Percentiles rank a stretch among this genome's conserved stretches.
Conservation (phyloP, 495 filamentous ascomycete genomes). For the Cryomyces minteri region DNA sequence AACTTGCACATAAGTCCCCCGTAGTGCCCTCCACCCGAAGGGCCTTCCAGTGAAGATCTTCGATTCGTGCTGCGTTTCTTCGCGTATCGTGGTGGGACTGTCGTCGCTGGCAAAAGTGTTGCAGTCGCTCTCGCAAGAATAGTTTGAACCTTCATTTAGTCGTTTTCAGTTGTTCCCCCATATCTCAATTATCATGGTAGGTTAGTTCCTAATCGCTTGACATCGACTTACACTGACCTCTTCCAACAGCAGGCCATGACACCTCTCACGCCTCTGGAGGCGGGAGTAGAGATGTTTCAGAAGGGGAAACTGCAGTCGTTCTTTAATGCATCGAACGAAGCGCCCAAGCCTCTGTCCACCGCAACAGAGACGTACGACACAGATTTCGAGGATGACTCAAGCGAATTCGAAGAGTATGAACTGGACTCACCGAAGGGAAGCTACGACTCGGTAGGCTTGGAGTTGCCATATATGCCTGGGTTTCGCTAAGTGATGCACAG, state of each 20-base stretch:
- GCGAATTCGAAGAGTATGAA: conserved; percentile 28
- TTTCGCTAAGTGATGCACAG: conserved; percentile 2
- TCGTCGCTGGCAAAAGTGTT: conserved; percentile 2
- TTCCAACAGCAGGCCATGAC: conserved; percentile 14
- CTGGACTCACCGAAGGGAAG: conserved; percentile 45
- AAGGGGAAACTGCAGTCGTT: conserved; percentile 16
- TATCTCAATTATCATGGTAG: neutral
- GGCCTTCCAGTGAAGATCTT: neutral
- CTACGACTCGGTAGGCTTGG: conserved; percentile 40
- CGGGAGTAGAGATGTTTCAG: conserved; percentile 31
- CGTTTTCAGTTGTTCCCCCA: too few species aligned
- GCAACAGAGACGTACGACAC: conserved; percentile 59
- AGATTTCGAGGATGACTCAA: conserved; percentile 50
- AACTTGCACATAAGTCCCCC: conserved; percentile 17
- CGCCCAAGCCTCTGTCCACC: conserved; percentile 35
- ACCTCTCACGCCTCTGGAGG: conserved; percentile 19
- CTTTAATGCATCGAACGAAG: conserved; percentile 8
- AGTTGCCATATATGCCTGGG: neutral
- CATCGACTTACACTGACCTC: neutral
- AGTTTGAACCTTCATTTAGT: too few species aligned
- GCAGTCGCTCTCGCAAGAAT: too few species aligned
- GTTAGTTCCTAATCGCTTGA: neutral
- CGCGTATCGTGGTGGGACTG: conserved; percentile 4
- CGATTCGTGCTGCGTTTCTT: too few species aligned
- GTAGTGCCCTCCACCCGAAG: conserved; percentile 15